A percentile compares a stretch with the other conserved stretches of the same genome.
Evolutionary conservation across 2,329 filamentous ascomycete species (phyloP).

Genomic region (Pochonia chlamydosporia): DNA sequence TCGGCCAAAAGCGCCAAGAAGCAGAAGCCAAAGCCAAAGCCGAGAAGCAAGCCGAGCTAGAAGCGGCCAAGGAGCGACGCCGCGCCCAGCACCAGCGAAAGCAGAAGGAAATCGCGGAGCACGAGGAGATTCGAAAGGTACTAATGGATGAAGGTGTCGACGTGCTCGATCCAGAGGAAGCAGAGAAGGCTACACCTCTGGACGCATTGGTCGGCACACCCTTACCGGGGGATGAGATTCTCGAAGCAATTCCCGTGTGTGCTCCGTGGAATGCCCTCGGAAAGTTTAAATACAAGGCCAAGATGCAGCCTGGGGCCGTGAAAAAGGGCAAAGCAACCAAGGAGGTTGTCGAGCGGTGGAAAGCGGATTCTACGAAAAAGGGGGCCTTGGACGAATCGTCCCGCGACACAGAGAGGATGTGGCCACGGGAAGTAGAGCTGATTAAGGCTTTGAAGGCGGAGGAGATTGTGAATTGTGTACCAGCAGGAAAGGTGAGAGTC

Average conservation of each 20-base stretch:
- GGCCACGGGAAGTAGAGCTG: slow-evolving; percentile 80
- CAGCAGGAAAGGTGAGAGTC: slow-evolving; percentile 73
- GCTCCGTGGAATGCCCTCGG: slow-evolving; percentile 59
- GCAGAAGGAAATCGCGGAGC: slow-evolving; percentile 68
- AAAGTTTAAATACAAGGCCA: slow-evolving; percentile 87
- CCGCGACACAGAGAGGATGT: slow-evolving; percentile 67
- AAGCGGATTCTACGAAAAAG: slow-evolving; percentile 54
- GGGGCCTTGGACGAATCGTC: slow-evolving; percentile 55
- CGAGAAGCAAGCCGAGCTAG: slow-evolving; percentile 61
- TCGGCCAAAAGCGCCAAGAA: slow-evolving; percentile 60
- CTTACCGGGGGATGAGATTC: slow-evolving; percentile 73
- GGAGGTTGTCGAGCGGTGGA: slow-evolving; percentile 82
- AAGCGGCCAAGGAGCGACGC: slow-evolving; percentile 67
- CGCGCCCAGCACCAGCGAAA: slow-evolving; percentile 74
- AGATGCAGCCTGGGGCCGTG: slow-evolving; percentile 80
- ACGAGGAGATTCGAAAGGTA: slow-evolving; percentile 62
- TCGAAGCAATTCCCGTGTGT: slow-evolving; percentile 60
- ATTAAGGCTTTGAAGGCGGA: slow-evolving; percentile 75
- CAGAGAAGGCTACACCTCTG: slow-evolving; percentile 48
- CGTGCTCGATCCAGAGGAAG: slow-evolving; percentile 53
- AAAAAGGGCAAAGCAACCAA: slow-evolving; percentile 96
- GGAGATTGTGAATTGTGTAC: slow-evolving; percentile 74
- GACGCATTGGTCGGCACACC: slow-evolving; percentile 74
- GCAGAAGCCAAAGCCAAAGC: slow-evolving; percentile 64
- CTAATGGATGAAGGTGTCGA: slow-evolving; percentile 56